A percentile compares a stretch with the other conserved stretches of the same genome.
Evolutionary conservation across 208 protist genomes (phyloP).

Genomic region (Angomonas deanei): DNA sequence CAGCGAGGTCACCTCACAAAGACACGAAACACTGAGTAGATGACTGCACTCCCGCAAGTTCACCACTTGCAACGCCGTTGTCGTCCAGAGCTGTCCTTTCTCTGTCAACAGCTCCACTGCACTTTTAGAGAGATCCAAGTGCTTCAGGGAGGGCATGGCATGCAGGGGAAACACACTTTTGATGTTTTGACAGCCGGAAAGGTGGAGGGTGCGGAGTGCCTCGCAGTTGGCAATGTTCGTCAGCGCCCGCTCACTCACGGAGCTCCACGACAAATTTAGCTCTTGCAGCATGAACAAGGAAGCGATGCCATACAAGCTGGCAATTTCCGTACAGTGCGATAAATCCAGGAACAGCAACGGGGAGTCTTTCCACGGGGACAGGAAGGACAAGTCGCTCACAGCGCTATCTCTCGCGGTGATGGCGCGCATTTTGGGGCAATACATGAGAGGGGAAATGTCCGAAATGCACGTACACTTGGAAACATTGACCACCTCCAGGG

Average conservation of each 20-base stretch:
- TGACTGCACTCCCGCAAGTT: neutral
- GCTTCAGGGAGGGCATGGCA: neutral
- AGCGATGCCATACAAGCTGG: neutral
- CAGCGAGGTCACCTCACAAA: conserved; percentile 13
- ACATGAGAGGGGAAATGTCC: neutral
- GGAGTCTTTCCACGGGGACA: neutral
- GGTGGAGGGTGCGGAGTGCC: conserved; percentile 7
- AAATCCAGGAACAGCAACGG: neutral
- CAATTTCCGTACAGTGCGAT: neutral
- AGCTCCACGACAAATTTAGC: neutral
- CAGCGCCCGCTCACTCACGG: neutral
- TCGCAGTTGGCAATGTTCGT: neutral
- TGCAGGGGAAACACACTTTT: neutral
- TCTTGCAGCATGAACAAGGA: neutral
- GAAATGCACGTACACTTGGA: neutral
- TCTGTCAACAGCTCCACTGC: neutral
- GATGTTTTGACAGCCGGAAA: conserved; percentile 6
- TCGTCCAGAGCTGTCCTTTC: neutral
- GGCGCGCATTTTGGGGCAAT: neutral
- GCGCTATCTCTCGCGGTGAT: neutral
- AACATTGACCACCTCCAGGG: neutral
- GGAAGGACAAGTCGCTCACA: neutral
- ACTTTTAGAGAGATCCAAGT: neutral
- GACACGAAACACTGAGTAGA: neutral
- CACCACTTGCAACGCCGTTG: neutral